Conservation (phyloP, 2,329 filamentous ascomycete genomes). For the Beauveria pseudobassiana region DNA sequence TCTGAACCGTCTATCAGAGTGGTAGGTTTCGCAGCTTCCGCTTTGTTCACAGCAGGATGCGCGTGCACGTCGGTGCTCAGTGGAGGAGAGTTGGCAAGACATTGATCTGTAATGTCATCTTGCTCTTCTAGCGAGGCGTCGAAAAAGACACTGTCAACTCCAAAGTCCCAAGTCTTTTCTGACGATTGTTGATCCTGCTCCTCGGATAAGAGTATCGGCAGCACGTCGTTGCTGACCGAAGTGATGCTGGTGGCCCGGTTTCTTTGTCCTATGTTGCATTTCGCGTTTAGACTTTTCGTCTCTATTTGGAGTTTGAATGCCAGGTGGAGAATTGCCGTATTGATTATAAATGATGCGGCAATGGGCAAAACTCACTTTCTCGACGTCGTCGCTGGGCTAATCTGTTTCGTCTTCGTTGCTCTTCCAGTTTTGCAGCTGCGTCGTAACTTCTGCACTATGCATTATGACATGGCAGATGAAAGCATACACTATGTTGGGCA, state of each 20-base stretch:
- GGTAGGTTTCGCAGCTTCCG: background rate
- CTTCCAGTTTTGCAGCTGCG: slow-evolving; percentile 5
- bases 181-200: background rate
- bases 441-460: background rate
- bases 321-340: too few species aligned
- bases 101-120: background rate
- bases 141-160: background rate
- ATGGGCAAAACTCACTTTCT: background rate
- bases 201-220: background rate
- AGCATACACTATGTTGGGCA: background rate
- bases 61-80: background rate
- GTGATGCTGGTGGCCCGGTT: background rate
- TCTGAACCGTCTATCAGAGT: background rate
- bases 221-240: background rate
- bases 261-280: background rate
- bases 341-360: too few species aligned
- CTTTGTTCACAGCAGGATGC: background rate
- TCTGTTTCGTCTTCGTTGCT: slow-evolving; percentile 6
- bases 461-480: background rate
- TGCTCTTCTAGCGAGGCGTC: background rate
- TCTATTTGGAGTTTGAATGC: background rate
- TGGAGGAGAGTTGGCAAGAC: background rate
- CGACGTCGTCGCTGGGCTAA: slow-evolving; percentile 3
- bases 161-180: background rate
- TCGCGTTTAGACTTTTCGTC: background rate